Base-by-base conservation (phyloP, 139 green algal genomes). In the Desmodesmus armatus region DNA sequence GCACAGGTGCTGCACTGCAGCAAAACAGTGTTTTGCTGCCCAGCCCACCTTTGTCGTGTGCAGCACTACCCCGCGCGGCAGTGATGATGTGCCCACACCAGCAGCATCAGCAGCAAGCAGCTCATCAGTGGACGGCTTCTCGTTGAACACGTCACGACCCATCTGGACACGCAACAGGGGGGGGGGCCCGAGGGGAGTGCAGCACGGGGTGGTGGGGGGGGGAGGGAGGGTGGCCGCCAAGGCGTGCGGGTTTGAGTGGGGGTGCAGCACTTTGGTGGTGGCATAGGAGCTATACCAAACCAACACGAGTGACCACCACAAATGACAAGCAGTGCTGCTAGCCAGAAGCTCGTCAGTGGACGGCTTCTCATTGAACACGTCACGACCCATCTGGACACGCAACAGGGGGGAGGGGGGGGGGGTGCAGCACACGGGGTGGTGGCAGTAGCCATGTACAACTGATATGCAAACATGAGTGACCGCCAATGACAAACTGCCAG, bases 321-420 rank as follows among this genome's bases (percentile, higher is more conserved):
- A n/a, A n/a, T n/a, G n/a, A 15, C 51, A 15, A 27, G 51, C 51
- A 62, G 19, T 4, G n/a, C n/a, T n/a, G n/a, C n/a, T n/a, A 2
- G 80, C 87, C 41, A 96, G 84, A 31, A 95, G 86, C 62, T 96
- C 92, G 63, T 94, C 92, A 80, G 89, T 63, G 29, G 55, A 85
- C 5, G 93, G 93, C 90, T 97, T 98, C 89, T 99, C 97, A 87
- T 99, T 99, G 92, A 98, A 99, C 43, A 99, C 94, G 82, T 99
- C 97, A 62, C 96, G 88, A 2, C 92, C 95, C 27, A 23, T 62
- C 47, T 63, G 72, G 62, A 63, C n/a, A n/a, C n/a, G n/a, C n/a
- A n/a, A n/a, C n/a, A n/a, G n/a, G n/a, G n/a, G n/a, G n/a, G n/a
- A n/a, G n/a, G n/a, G n/a, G n/a, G n/a, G n/a, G n/a, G n/a, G n/a